Base-by-base conservation (phyloP, 1,139 yeast species). In the Protomyces arabidopsidicola region DNA sequence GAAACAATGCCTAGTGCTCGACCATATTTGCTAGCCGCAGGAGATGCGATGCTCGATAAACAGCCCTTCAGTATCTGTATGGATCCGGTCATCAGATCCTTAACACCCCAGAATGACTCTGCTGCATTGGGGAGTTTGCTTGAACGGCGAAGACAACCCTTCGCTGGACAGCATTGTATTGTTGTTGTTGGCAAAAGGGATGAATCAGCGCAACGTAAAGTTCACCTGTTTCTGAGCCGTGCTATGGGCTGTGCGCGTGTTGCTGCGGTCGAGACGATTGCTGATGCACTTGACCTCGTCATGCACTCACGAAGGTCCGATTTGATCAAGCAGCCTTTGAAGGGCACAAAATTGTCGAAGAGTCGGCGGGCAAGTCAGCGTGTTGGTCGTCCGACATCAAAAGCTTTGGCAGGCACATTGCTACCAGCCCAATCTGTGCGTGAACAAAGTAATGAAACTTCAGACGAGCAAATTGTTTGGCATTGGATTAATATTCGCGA, bases 1-100 rank as follows among this genome's bases (percentile, higher is more conserved):
- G 4, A 5, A 8, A 27, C 8, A 27, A 27, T 4, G 31, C 31
- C 4, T 8, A 36, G 42, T 36, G n/a, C 27, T 39, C 22, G 42
- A 5, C 50, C 64, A 3, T 63, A 45, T 39, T 24, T 63, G 38
- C 42, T 63, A 14, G 60, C 65, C 10, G 63, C 65, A 3, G 65
- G 65, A 10, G 62, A 53, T 3, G 53, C 36, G 5, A 39, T 34
- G 35, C 42, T 31, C 59, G 48, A 50, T 4, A 56, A 24, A 16
- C 20, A 14, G 3, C 18, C 24, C n/a, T 52, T 54, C 48, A 36
- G 27, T 36, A 27, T 62, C 52, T 27, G 53, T 34, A 51, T 54
- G 60, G 18, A 14, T 10, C 45, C 53, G 14, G 18, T 38, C 34
- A 24, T 35, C 27, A 24, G 34, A 39, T 18, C 53, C 2, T 18